Evolutionary conservation across 805 yeast species (phyloP), one percentile per base, ranked within the genome.

Genomic region (Lipomyces kockii): DNA sequence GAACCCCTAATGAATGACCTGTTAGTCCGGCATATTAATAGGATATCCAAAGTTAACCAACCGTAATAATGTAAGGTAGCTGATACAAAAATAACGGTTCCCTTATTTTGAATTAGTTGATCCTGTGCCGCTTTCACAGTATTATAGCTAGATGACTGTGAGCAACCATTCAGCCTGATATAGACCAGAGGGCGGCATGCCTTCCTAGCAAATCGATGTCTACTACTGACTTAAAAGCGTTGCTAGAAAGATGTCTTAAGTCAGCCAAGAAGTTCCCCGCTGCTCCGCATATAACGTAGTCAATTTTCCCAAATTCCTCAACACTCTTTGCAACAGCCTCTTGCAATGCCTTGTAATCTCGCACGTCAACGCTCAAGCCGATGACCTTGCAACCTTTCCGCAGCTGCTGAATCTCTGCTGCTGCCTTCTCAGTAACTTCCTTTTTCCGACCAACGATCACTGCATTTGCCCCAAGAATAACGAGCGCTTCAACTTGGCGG

Each of bases 51-150:
- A 52, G 5, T 29, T 12, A 39, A 6, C 49, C 51, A 39, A 11
- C 98, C 98, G 73, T 87, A 85, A 78, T 90, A 91, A 79, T 94
- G 98, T 68, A 94, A 83, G 1, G 98, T 93, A 1, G 98, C 96
- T 60, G 93, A 86, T 22, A 94, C 90, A 73, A 93, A 92, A 12
- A 93, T 72, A 2, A 87, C 79, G 8, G 17, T 29, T 32, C 98
- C 98, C 77, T 86, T 87, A 73, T 84, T 85, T 74, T 84, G 81
- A 58, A 83, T 80, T 71, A 93, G 83, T 76, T 90, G 85, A 49
- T 84, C 85, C 75, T 84, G 87, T 56, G 89, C 83, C 0, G 97
- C 97, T 81, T 93, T 93, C 61, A 87, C 90, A 0, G 97, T 91
- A 78, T 94, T 93, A 81, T 84, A 68, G 43, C 70, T 66, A 57